Conservation (phyloP, 805 yeast genomes). For the Saturnispora mendoncae region DNA sequence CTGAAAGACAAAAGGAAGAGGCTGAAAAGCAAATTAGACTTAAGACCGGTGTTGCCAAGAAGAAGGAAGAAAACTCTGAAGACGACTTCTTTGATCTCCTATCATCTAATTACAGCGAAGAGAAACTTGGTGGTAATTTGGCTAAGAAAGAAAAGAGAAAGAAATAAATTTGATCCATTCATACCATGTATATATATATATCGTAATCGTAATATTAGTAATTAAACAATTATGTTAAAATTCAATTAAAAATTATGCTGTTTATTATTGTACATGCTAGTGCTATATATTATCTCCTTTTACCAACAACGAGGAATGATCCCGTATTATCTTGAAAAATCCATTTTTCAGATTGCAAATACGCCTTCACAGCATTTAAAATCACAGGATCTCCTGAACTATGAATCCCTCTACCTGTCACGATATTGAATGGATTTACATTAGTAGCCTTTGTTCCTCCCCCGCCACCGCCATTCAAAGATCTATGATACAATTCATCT, state of each 20-base stretch:
- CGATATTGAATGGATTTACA: conserved; percentile 37
- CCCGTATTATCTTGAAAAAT: conserved; percentile 41
- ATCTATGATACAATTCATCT: conserved; percentile 40
- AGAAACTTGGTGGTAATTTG: conserved; percentile 30
- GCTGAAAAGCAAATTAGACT: conserved; percentile 24
- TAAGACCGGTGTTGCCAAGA: conserved; percentile 22
- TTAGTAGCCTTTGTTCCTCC: conserved; percentile 29
- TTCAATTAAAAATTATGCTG: no score
- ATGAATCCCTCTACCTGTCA: conserved; percentile 70
- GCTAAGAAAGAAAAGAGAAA: conserved; percentile 26
- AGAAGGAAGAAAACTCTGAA: conserved; percentile 19
- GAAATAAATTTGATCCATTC: conserved; percentile 15
- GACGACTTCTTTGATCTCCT: conserved; percentile 47
- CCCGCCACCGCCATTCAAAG: conserved; percentile 31
- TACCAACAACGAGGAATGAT: conserved; percentile 37
- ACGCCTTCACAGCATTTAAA: conserved; percentile 33
- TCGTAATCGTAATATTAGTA: no score
- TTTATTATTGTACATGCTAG: no score
- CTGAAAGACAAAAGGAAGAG: conserved; percentile 20
- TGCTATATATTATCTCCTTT: conserved; percentile 11
- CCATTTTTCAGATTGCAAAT: conserved; percentile 32
- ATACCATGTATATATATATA: conserved; percentile 5
- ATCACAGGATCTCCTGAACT: conserved; percentile 48
- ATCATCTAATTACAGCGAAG: conserved; percentile 36
- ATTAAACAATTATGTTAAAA: no score